Evolutionary conservation across 192 early-diverging fungal species (phyloP).

Genomic region (Backusella mclennaniae): DNA sequence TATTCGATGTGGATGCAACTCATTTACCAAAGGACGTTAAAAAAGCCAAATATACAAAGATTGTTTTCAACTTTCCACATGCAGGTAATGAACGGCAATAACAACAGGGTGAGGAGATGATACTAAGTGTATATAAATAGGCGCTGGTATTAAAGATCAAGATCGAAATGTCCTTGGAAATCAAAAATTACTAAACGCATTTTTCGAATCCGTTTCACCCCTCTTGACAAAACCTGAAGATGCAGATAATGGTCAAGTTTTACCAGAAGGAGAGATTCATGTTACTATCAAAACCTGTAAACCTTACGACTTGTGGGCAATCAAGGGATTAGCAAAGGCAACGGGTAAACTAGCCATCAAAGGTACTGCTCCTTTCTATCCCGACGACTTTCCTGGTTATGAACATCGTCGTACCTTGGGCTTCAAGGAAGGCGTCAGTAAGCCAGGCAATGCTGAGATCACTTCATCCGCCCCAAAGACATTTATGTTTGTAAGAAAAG

Average conservation of each 20-base stretch:
- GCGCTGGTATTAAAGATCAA: slow-evolving; percentile 91
- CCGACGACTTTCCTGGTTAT: slow-evolving; percentile 78
- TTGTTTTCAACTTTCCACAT: slow-evolving; percentile 98
- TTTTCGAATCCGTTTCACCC: slow-evolving; percentile 56
- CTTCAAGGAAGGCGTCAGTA: slow-evolving; percentile 79
- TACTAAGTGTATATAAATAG: slow-evolving; percentile 26
- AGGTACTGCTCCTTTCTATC: slow-evolving; percentile 62
- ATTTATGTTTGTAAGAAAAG: slow-evolving; percentile 64
- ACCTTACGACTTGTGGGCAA: slow-evolving; percentile 89
- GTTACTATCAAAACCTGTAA: slow-evolving; percentile 81
- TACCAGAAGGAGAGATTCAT: slow-evolving; percentile 62
- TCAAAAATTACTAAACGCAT: slow-evolving; percentile 64
- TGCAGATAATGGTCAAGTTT: not conserved
- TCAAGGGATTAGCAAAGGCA: slow-evolving; percentile 71
- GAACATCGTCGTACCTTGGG: slow-evolving; percentile 95
- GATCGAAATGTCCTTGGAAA: slow-evolving; percentile 80
- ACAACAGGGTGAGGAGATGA: not conserved
- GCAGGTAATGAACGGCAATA: slow-evolving; percentile 51
- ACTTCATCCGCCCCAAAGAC: slow-evolving; percentile 59
- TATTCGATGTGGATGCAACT: slow-evolving; percentile 82
- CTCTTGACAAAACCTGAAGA: slow-evolving; percentile 44
- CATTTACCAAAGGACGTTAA: slow-evolving; percentile 60
- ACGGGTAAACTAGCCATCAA: slow-evolving; percentile 55
- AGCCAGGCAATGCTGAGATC: slow-evolving; percentile 79
- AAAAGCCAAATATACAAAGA: slow-evolving; percentile 65